Base-by-base conservation (phyloP, 139 green algal genomes). In the Dunaliella sp. region DNA sequence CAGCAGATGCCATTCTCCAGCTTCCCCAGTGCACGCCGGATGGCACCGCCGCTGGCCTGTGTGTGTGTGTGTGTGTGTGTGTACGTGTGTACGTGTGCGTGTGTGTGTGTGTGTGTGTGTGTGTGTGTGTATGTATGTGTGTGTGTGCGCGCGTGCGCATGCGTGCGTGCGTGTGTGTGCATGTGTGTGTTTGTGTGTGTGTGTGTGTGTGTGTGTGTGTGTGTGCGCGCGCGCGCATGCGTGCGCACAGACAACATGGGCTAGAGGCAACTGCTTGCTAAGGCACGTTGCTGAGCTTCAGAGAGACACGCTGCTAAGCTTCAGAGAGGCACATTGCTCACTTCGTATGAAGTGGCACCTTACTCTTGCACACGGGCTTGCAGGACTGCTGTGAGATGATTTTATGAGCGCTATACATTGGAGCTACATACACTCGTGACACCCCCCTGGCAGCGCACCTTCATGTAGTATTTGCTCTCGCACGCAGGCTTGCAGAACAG, bases 401-500 rank as follows among this genome's bases (percentile, higher is more conserved):
- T n/a, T n/a, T n/a, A n/a, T n/a, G n/a, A n/a, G n/a, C n/a, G n/a
- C n/a, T n/a, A n/a, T n/a, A n/a, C n/a, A 77, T 36, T 38, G 1
- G 3, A 1, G 38, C 28, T 1, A 57, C 30, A 33, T 78, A n/a
- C 3, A 72, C 79, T 12, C 22, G 36, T 72, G 35, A 74, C 79
- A 73, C 12, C 77, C 21, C 77, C 28, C 32, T 30, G 3, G 12
- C 16, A 16, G 7, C 82, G 22, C 35, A 73, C 88, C 84, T 93
- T 93, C 30, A 96, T 81, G 36, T 84, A 92, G 78, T 91, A 95
- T 1, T 85, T 85, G 16, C 74, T 84, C 89, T 98, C 93, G 84
- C 95, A 98, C n/a, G 87, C 83, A 34, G 90, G 82, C 26, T 86
- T 89, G 86, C 93, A 95, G 88, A 96, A 95, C 3, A 96, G 90